Evolutionary conservation across 805 yeast genomes (phyloP), one percentile per base, ranked within the genome.

Genomic region (Starmerella floris): DNA sequence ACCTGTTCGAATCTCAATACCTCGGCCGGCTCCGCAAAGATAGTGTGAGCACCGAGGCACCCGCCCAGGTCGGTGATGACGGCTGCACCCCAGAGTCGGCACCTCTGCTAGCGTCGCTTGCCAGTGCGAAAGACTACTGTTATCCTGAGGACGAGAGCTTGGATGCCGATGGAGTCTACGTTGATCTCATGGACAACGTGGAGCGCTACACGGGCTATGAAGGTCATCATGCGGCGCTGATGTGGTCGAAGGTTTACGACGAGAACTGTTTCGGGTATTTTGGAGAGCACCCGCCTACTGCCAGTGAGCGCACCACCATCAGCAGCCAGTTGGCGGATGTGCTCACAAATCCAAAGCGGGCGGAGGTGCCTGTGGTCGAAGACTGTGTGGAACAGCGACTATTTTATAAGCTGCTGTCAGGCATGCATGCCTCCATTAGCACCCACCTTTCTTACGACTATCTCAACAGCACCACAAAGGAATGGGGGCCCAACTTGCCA

Each of bases 191-290:
- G 19, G 83, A 81, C 42, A 93, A 93, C 57, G 95, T 95, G 1
- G 99, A 91, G 62, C 69, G 97, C 55, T 91, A 83, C 64, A 93
- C 98, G 0, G 98, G 98, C 0, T 91, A 91, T 57, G 81, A 85
- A 26, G 98, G 98, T 25, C 76, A 78, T 39, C 95, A 91, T 56
- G 83, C 95, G 20, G 76, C 79, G 51, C 84, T 80, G 57, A 83
- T 91, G 37, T 91, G 99, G 99, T 69, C 75, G 32, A 83, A 93
- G 51, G 85, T 91, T 23, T 91, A 91, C 61, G 77, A 75, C 34
- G 95, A 91, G 54, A 87, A 87, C 65, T 85, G 95, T 59, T 87
- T 87, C 63, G 76, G 77, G 6, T 68, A 58, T 26, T 36, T 47
- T 36, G 61, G 59, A 1, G 63, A 58, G 30, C 45, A 33, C 19